Base-by-base conservation (phyloP, 2,329 filamentous ascomycete genomes). In the Neonectria ditissima region DNA sequence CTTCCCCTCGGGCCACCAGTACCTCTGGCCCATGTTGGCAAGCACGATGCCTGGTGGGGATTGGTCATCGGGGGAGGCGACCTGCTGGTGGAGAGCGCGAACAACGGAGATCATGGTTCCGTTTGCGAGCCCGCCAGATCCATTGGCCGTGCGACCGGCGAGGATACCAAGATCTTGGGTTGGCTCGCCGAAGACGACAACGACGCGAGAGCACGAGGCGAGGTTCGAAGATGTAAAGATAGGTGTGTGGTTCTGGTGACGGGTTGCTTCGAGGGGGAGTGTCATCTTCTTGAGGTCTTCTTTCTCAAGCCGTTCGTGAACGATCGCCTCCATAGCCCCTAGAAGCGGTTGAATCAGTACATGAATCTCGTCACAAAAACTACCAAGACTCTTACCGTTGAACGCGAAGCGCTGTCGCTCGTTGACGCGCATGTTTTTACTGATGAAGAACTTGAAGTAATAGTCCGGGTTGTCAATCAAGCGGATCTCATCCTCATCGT, bases 351-450 rank as follows among this genome's bases (percentile, higher is more conserved):
- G 32, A 41, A n/a, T 65, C 45, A 68, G 45, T 6, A 9, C n/a
- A 2, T 1, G 1, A 2, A 1, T 8, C 3, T 22, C 14, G 5
- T 5, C 2, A 3, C 5, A 28, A 0, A 16, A 11, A n/a, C 4
- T 20, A 14, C 5, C 13, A 20, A 7, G 4, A 52, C 76, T 82
- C 69, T 11, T 76, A 92, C 93, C 80, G 72, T 97, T 91, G 78
- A 97, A 89, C 41, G 89, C 84, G 68, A 91, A 91, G 18, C 90
- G 86, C 72, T 93, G 92, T 20, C 91, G 83, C 43, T 91, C 86
- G 76, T 97, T 97, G 79, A 91, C 85, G 39, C 93, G 89, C n/a
- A 87, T 82, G 77, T 93, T 94, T 70, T 87, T 89, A 75, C 87
- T 91, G 56, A 92, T 78, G 75, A 89, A 90, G 83, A 86, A 97